These are phyloP conservation scores for Metschnikowia lochheadii DNA, from an alignment of 805 yeast species.

Conservation along the genomic window DNA sequence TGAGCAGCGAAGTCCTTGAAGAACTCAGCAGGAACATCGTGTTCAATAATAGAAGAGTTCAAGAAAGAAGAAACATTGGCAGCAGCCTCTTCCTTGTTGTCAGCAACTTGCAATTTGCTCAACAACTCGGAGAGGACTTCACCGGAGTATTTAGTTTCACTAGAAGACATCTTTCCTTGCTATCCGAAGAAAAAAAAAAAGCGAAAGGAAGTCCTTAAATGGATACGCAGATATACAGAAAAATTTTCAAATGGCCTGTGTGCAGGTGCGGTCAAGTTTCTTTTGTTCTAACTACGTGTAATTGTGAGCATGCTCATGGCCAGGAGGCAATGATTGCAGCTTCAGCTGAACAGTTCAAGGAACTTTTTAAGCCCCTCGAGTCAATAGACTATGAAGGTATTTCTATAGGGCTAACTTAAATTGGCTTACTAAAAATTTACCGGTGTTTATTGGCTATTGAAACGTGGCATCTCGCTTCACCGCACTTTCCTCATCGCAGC, in stretches of 20 bases:
- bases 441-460: neutral
- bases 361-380: neutral
- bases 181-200: slow-evolving; percentile 14
- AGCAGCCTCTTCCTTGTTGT: slow-evolving; percentile 81
- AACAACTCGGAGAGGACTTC: slow-evolving; percentile 92
- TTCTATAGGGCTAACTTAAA: neutral
- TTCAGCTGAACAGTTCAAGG: too few species aligned
- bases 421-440: neutral
- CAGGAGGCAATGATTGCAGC: neutral
- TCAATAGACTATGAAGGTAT: neutral
- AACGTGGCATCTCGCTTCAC: neutral
- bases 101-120: slow-evolving; percentile 90
- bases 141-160: slow-evolving; percentile 56
- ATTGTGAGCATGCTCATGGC: slow-evolving; percentile 12
- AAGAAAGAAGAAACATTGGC: slow-evolving; percentile 86
- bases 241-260: slow-evolving; percentile 13
- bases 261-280: slow-evolving; percentile 14
- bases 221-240: slow-evolving; percentile 16
- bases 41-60: slow-evolving; percentile 96
- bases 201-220: slow-evolving; percentile 12
- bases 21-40: slow-evolving; percentile 91
- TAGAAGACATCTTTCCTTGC: slow-evolving; percentile 43
- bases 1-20: slow-evolving; percentile 73
- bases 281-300: slow-evolving; percentile 13
- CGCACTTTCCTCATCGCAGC: slow-evolving; percentile 2